Evolutionary conservation across 345 rosid species (phyloP), one percentile per base, ranked within the genome.

Genomic region (Gossypium anomalum): DNA sequence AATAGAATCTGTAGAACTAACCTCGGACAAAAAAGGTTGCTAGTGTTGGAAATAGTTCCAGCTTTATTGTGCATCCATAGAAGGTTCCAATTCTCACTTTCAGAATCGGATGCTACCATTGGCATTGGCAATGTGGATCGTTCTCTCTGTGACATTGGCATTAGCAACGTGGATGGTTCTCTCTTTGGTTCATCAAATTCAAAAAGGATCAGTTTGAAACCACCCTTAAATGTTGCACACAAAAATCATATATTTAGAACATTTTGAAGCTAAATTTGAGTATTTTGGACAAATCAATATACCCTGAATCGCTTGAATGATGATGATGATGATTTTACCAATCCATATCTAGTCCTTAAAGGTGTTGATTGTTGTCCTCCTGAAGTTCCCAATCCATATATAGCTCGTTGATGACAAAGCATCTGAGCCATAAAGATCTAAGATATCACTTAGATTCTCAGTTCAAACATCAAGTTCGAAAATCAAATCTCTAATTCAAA

Each of bases 251-350:
- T 43, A 41, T n/a, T 67, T 29, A 23, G 49, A 47, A 47, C 13
- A 16, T 27, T 34, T 34, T 64, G 25, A 16, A 67, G 71, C 55
- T 34, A 34, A 34, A 27, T 53, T 27, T 53, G 34, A 70, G 47
- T 34, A 10, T 41, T 17, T 34, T 34, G 5, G 38, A 34, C 13
- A 55, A 56, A 16, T 56, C 41, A 38, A 20, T 77, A 34, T 34
- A 75, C 79, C 87, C 48, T 77, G 12, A 49, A 5, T 22, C 81
- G 83, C 55, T 81, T 84, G 47, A 52, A 70, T 10, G 61, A 57
- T 1, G 60, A 51, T 27, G 73, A 55, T 47, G 78, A 47, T 59
- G 38, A 34, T 34, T 73, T 78, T 34, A 72, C 79, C 13, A 25
- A 0, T 44, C 72, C 79, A 52, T 34, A 57, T 13, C 49, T 49